phyloP scores from a whole-genome alignment of 306 rosid species.

The Clitoria ternatea region DNA sequence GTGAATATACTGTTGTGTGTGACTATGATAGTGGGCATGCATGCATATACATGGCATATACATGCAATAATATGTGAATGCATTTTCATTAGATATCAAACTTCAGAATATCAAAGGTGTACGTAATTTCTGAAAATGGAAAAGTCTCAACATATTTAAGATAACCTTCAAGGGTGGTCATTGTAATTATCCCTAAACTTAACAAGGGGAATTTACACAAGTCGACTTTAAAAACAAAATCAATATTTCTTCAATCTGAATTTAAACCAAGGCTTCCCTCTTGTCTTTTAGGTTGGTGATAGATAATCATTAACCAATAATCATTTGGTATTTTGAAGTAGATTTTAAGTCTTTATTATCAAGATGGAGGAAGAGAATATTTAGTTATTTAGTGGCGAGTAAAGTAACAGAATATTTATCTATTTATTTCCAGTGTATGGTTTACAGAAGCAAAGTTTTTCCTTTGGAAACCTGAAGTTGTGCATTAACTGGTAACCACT shows the following conservation, averaged over 20 bases:
- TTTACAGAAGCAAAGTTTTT: slow-evolving; percentile 12
- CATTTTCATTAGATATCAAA: no score
- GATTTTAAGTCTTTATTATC: background rate
- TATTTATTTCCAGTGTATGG: background rate
- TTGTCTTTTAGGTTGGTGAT: background rate
- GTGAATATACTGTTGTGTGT: no score
- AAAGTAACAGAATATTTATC: background rate
- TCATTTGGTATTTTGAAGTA: background rate
- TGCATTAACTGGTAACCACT: background rate
- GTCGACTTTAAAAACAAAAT: background rate
- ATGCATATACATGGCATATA: no score
- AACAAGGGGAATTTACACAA: background rate
- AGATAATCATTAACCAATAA: background rate
- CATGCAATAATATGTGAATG: no score
- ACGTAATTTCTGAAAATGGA: no score
- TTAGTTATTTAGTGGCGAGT: background rate
- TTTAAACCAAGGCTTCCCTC: background rate
- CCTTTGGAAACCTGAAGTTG: slow-evolving; percentile 11
- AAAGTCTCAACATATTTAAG: no score
- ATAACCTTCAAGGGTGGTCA: no score
- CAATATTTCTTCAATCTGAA: background rate
- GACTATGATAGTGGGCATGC: no score
- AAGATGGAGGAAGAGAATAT: background rate
- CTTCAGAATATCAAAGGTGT: no score
- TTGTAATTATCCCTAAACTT: no score